Evolutionary conservation across 2,329 filamentous ascomycete genomes (phyloP).

Genomic region (Fusarium citri): DNA sequence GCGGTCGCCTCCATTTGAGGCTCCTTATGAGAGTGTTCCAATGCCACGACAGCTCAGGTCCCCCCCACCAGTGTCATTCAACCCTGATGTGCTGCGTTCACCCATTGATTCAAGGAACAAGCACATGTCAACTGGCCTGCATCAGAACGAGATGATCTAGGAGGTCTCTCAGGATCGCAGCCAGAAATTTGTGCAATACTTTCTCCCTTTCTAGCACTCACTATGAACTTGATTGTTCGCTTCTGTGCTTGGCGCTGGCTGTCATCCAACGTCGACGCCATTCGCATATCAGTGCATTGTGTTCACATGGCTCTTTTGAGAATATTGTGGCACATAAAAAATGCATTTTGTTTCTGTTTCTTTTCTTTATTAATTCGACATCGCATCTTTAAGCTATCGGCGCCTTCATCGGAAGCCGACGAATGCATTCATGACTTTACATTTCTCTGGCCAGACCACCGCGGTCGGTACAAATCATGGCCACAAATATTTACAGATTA

Average conservation of each 20-base stretch:
- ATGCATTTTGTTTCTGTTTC: slow-evolving; percentile 7
- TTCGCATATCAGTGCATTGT: slow-evolving; percentile 25
- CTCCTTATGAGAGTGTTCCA: slow-evolving; percentile 58
- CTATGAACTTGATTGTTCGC: slow-evolving; percentile 37
- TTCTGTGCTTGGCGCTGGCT: slow-evolving; percentile 53
- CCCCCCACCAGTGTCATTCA: slow-evolving; percentile 54
- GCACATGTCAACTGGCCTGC: slow-evolving; percentile 62
- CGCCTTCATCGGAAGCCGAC: slow-evolving; percentile 8
- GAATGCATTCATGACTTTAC: slow-evolving; percentile 25
- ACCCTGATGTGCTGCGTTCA: slow-evolving; percentile 52
- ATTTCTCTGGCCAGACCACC: slow-evolving; percentile 30
- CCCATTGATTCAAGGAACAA: slow-evolving; percentile 51
- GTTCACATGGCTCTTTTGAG: neutral
- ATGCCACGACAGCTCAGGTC: slow-evolving; percentile 48
- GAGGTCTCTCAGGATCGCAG: slow-evolving; percentile 19
- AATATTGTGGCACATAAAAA: slow-evolving; percentile 8
- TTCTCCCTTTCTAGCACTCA: slow-evolving; percentile 36
- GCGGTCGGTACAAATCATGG: slow-evolving; percentile 18
- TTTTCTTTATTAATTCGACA: slow-evolving; percentile 7
- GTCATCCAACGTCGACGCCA: slow-evolving; percentile 39
- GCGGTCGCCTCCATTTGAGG: slow-evolving; percentile 46
- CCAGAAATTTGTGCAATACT: slow-evolving; percentile 11
- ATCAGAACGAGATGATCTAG: slow-evolving; percentile 68
- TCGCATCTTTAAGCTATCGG: slow-evolving; percentile 7
- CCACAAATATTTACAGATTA: slow-evolving; percentile 37